These are phyloP conservation scores for Leccinum ochraceum DNA, from an alignment of 768 basidiomycete species.

Conservation along the genomic window DNA sequence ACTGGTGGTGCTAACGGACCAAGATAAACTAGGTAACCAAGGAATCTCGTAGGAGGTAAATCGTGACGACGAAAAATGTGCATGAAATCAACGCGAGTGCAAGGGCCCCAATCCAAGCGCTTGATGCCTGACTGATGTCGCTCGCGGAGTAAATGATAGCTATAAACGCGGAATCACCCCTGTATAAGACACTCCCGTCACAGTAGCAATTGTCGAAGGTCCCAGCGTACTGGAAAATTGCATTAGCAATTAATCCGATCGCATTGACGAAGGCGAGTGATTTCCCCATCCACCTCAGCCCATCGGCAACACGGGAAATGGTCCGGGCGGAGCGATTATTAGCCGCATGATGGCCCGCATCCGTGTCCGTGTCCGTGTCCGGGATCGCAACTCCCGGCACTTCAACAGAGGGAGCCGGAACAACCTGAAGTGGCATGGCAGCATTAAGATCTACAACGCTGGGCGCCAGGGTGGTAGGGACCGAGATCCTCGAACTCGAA, in stretches of 20 bases:
- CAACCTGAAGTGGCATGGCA: no score
- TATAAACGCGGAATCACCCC: slow-evolving; percentile 29
- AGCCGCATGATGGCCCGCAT: no score
- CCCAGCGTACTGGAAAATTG: slow-evolving; percentile 31
- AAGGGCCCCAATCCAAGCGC: neutral
- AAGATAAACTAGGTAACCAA: neutral
- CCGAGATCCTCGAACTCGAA: no score
- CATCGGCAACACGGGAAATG: slow-evolving; percentile 7
- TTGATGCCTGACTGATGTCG: slow-evolving; percentile 24
- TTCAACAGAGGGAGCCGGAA: no score
- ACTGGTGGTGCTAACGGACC: no score
- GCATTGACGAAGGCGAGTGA: slow-evolving; percentile 31
- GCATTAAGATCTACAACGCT: no score
- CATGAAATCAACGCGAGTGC: neutral
- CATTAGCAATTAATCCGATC: slow-evolving; percentile 23
- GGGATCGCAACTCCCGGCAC: neutral
- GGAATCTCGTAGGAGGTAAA: neutral
- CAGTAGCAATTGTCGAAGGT: slow-evolving; percentile 33
- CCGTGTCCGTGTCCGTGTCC: no score
- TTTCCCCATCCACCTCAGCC: slow-evolving; percentile 30
- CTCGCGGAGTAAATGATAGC: slow-evolving; percentile 20
- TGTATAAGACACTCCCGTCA: slow-evolving; percentile 22
- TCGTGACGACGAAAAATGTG: neutral
- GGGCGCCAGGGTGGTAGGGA: no score
- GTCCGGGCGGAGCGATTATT: neutral